These are phyloP conservation scores for Penicillium taxi DNA, from an alignment of 495 filamentous ascomycete species.

Conservation along the genomic window DNA sequence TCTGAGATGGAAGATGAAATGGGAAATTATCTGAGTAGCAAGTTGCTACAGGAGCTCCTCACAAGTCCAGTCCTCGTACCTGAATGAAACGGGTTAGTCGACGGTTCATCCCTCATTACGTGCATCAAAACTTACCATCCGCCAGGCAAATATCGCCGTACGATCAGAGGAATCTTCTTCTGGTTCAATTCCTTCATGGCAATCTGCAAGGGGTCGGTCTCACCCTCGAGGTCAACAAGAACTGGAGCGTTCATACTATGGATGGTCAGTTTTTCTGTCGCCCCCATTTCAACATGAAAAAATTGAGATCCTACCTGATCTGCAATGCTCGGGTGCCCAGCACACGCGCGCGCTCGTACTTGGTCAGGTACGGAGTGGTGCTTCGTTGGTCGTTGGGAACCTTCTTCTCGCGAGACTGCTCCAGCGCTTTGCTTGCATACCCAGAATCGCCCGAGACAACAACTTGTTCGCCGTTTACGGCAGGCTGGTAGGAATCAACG, in stretches of 20 bases:
- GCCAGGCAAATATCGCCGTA: conserved; percentile 91
- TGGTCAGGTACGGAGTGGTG: conserved; percentile 98
- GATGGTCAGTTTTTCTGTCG: conserved; percentile 7
- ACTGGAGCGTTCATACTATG: conserved; percentile 94
- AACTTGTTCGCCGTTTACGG: conserved; percentile 48
- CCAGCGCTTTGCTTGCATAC: conserved; percentile 43
- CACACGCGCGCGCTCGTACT: conserved; percentile 92
- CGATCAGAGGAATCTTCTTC: conserved; percentile 96
- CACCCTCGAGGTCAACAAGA: conserved; percentile 90
- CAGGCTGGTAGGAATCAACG: conserved; percentile 44
- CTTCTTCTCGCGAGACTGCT: conserved; percentile 74
- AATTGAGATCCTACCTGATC: conserved; percentile 93
- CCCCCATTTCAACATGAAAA: conserved; percentile 6
- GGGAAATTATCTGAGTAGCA: neutral
- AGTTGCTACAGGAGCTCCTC: conserved; percentile 78
- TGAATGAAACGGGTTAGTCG: conserved; percentile 22
- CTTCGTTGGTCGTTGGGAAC: conserved; percentile 79
- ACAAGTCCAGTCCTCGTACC: conserved; percentile 99
- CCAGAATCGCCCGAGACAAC: conserved; percentile 69
- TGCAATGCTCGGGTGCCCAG: conserved; percentile 88
- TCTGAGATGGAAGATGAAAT: too few relatives aligned
- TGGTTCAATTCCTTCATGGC: conserved; percentile 93
- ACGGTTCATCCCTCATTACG: neutral
- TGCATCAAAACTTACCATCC: conserved; percentile 66
- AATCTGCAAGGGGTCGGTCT: conserved; percentile 95